phyloP scores from a whole-genome alignment of 495 filamentous ascomycete genomes.

The Tuber aestivum region DNA sequence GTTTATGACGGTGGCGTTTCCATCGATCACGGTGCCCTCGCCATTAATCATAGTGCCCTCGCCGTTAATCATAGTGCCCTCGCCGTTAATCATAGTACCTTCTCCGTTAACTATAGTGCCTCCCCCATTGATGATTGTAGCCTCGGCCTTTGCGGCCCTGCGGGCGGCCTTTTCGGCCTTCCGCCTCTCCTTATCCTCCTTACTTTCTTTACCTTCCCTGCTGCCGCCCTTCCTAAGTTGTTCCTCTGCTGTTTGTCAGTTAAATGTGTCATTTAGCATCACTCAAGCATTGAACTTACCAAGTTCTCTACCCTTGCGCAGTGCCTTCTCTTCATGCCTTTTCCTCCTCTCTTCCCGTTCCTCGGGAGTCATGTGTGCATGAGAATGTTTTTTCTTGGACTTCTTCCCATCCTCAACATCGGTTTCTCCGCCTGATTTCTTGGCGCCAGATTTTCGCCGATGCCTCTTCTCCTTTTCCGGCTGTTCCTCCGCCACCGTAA shows the following conservation, averaged over 20 bases:
- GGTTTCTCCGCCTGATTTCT: constrained; percentile 19
- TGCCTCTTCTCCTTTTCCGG: constrained; percentile 28
- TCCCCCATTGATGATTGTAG: not conserved
- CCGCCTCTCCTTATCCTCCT: constrained; percentile 15
- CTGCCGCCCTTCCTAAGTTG: constrained; percentile 20
- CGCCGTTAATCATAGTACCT: not conserved
- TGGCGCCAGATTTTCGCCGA: constrained; percentile 13
- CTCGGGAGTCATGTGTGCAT: constrained; percentile 25
- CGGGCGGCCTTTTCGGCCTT: constrained; percentile 26
- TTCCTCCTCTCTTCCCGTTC: constrained; percentile 30
- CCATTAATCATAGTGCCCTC: not conserved
- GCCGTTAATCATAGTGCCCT: not conserved
- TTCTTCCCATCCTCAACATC: constrained; percentile 20
- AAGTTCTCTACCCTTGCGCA: constrained; percentile 63
- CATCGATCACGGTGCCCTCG: not conserved
- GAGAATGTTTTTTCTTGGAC: constrained; percentile 28
- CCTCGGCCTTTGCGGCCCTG: constrained; percentile 29
- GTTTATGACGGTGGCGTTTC: not conserved
- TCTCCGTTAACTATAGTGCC: not conserved
- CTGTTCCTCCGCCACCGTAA: constrained; percentile 18
- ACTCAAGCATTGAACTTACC: constrained; percentile 30
- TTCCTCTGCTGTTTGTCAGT: constrained; percentile 16
- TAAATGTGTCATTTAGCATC: not conserved
- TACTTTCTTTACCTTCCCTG: not conserved
- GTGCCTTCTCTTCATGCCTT: constrained; percentile 47